These are phyloP conservation scores for Fragaria ananassa DNA, from an alignment of 306 rosid genomes.

Conservation along the genomic window DNA sequence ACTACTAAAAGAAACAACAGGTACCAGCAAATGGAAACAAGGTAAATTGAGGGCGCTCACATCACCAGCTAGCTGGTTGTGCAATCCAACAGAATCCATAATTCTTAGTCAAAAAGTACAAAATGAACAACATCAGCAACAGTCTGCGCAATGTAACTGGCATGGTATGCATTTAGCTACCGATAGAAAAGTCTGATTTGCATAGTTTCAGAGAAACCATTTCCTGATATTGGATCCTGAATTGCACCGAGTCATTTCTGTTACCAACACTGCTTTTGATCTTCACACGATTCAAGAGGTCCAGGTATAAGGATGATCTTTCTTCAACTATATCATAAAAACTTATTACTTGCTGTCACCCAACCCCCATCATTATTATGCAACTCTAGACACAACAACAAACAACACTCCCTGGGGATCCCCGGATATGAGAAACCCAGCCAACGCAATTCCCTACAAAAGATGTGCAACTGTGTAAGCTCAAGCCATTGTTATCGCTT, in stretches of 20 bases:
- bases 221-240: background rate
- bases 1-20: background rate
- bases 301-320: background rate
- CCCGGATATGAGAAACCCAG: constrained; percentile 13
- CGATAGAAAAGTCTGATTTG: background rate
- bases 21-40: background rate
- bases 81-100: background rate
- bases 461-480: background rate
- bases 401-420: constrained; percentile 13
- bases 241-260: background rate
- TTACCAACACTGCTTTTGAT: background rate
- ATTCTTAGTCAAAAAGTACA: background rate
- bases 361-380: constrained; percentile 10
- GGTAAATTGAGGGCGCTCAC: background rate
- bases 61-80: background rate
- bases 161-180: background rate
- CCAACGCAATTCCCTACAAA: constrained; percentile 16
- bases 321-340: constrained; percentile 15
- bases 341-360: constrained; percentile 19
- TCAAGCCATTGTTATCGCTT: background rate
- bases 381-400: constrained; percentile 12
- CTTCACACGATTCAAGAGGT: background rate
- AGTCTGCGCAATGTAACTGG: background rate
- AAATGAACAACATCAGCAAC: background rate
- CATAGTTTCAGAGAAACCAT: background rate